These are phyloP conservation scores for Speleostelium caveatum DNA, from an alignment of 78 protist genomes.

Conservation along the genomic window DNA sequence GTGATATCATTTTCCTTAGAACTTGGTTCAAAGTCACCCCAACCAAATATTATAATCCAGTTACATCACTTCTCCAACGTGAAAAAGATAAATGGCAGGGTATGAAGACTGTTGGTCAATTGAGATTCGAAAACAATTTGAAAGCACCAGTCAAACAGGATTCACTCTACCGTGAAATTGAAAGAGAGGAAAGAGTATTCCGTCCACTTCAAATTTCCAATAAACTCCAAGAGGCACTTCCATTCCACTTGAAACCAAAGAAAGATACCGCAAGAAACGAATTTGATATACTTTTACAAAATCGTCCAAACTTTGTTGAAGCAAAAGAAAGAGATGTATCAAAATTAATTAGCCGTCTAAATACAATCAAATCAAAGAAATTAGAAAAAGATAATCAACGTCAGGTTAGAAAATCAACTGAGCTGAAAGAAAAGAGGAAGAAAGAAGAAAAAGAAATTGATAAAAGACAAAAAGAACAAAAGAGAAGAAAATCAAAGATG, in stretches of 20 bases:
- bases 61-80: slow-evolving; percentile 83
- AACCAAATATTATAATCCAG: slow-evolving; percentile 94
- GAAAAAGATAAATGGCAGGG: slow-evolving; percentile 32
- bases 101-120: slow-evolving; percentile 87
- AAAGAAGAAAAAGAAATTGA: slow-evolving; percentile 1
- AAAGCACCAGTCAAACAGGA: slow-evolving; percentile 85
- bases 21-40: slow-evolving; percentile 97
- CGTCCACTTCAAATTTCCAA: slow-evolving; percentile 38
- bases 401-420: neutral
- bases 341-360: slow-evolving; percentile 23
- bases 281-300: neutral
- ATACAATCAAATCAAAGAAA: slow-evolving; percentile 53
- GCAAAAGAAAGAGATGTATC: slow-evolving; percentile 40
- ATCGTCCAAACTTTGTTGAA: slow-evolving; percentile 47
- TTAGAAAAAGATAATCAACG: slow-evolving; percentile 50
- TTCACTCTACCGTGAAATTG: slow-evolving; percentile 83
- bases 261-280: neutral
- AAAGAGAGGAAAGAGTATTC: slow-evolving; percentile 22
- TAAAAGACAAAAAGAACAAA: slow-evolving; percentile 33
- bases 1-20: slow-evolving; percentile 96
- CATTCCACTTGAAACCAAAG: slow-evolving; percentile 69
- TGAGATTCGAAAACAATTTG: slow-evolving; percentile 83
- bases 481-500: slow-evolving; percentile 56
- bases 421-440: neutral
- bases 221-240: slow-evolving; percentile 34